Evolutionary conservation across 306 rosid species (phyloP).

Genomic region (Medicago lupulina): DNA sequence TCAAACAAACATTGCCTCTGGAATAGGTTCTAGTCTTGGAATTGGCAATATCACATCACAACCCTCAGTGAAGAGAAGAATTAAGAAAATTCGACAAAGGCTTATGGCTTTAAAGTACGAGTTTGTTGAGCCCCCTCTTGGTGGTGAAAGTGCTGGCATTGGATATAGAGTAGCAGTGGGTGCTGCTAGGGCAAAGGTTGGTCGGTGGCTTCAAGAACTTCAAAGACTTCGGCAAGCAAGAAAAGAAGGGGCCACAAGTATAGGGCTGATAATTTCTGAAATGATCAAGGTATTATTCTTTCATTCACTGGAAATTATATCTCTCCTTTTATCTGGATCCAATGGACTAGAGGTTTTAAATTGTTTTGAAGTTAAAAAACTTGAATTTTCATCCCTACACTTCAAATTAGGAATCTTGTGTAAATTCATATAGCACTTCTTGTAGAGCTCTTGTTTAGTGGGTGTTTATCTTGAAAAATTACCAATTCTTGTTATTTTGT

Average conservation of each 20-base stretch:
- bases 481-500: slow-evolving; percentile 23
- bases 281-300: slow-evolving; percentile 80
- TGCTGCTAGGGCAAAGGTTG: slow-evolving; percentile 91
- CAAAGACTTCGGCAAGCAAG: slow-evolving; percentile 97
- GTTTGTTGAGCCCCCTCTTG: slow-evolving; percentile 73
- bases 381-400: slow-evolving; percentile 28
- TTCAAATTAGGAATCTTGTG: slow-evolving; percentile 24
- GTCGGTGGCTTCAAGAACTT: slow-evolving; percentile 99
- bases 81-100: slow-evolving; percentile 92
- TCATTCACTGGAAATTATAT: slow-evolving; percentile 4
- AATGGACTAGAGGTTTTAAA: background rate
- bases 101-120: slow-evolving; percentile 98
- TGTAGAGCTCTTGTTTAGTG: slow-evolving; percentile 31
- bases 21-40: slow-evolving; percentile 61
- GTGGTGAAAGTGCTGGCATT: slow-evolving; percentile 85
- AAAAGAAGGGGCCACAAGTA: slow-evolving; percentile 97
- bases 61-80: slow-evolving; percentile 84
- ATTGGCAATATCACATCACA: slow-evolving; percentile 67
- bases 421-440: slow-evolving; percentile 19
- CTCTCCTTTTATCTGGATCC: slow-evolving; percentile 26
- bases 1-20: slow-evolving; percentile 62
- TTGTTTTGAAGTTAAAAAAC: slow-evolving; percentile 23
- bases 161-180: slow-evolving; percentile 90
- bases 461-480: slow-evolving; percentile 33
- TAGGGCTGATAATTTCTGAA: slow-evolving; percentile 86